These are phyloP conservation scores for Neoconidiobolus thromboides DNA, from an alignment of 371 early-diverging fungal genomes.

Conservation along the genomic window DNA sequence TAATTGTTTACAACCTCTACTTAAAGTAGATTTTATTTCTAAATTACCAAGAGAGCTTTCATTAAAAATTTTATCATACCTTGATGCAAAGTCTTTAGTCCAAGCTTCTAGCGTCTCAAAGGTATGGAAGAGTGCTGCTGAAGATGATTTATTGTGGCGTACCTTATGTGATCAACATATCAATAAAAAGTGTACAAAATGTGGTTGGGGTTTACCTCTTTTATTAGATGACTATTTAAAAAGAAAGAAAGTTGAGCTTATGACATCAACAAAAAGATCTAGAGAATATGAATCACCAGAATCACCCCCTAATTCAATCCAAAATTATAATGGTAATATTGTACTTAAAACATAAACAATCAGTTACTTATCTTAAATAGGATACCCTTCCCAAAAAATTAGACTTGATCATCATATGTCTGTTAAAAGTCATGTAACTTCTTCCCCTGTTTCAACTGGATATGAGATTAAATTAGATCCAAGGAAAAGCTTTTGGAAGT, in stretches of 20 bases:
- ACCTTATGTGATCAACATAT: slow-evolving; percentile 93
- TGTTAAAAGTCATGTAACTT: background rate
- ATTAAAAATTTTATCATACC: slow-evolving; percentile 54
- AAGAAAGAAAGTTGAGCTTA: slow-evolving; percentile 15
- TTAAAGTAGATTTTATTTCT: slow-evolving; percentile 63
- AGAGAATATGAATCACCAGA: background rate
- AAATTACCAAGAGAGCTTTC: slow-evolving; percentile 62
- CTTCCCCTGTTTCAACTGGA: slow-evolving; percentile 1
- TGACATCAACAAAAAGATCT: slow-evolving; percentile 1
- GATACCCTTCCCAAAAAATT: background rate
- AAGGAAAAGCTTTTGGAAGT: slow-evolving; percentile 50
- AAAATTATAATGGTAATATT: too few species aligned
- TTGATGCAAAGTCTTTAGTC: slow-evolving; percentile 83
- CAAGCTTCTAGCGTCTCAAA: slow-evolving; percentile 72
- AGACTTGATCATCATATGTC: background rate
- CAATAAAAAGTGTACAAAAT: slow-evolving; percentile 81
- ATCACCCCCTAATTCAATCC: background rate
- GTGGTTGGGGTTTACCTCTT: slow-evolving; percentile 87
- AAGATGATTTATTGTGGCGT: slow-evolving; percentile 85
- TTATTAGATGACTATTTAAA: slow-evolving; percentile 17
- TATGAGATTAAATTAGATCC: background rate
- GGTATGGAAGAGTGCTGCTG: slow-evolving; percentile 59
- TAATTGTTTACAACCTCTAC: slow-evolving; percentile 35
- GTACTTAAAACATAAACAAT: background rate
- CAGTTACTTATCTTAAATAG: background rate